Evolutionary conservation across 257 asterid species (phyloP).

Genomic region (Leptodermis oblonga): DNA sequence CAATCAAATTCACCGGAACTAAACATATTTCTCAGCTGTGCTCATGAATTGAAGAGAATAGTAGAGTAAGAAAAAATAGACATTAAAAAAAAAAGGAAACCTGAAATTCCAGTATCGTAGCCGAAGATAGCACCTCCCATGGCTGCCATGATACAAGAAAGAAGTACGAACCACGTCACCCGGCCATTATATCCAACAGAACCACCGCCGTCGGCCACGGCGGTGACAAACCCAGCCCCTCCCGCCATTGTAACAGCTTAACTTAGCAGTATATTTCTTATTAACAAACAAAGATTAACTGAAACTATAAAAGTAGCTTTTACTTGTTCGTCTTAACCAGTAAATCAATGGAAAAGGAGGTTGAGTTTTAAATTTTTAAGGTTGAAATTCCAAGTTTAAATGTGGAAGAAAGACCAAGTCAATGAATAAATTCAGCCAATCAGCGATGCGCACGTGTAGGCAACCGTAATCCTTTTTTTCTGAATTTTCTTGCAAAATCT

Average conservation of each 20-base stretch:
- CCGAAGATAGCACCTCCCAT: slow-evolving; percentile 49
- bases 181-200: slow-evolving; percentile 25
- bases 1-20: not conserved
- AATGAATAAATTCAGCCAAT: too few relatives aligned
- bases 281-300: too few relatives aligned
- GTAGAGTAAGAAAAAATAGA: not conserved
- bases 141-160: slow-evolving; percentile 46
- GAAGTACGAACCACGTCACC: slow-evolving; percentile 34
- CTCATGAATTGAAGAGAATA: not conserved
- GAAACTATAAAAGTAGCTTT: too few relatives aligned
- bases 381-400: too few relatives aligned
- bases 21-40: not conserved
- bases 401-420: too few relatives aligned
- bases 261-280: not conserved
- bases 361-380: not conserved
- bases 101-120: slow-evolving; percentile 47
- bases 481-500: too few relatives aligned
- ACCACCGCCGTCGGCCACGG: slow-evolving; percentile 2
- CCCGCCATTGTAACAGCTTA: slow-evolving; percentile 9
- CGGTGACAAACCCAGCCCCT: slow-evolving; percentile 2
- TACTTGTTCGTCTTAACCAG: too few relatives aligned
- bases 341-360: not conserved
- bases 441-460: too few relatives aligned
- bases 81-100: not conserved
- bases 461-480: too few relatives aligned